A percentile compares a stretch with the other conserved stretches of the same genome.
These are phyloP conservation scores for Streptanthus diversifolius DNA, from an alignment of 345 rosid genomes.

Conservation along the genomic window DNA sequence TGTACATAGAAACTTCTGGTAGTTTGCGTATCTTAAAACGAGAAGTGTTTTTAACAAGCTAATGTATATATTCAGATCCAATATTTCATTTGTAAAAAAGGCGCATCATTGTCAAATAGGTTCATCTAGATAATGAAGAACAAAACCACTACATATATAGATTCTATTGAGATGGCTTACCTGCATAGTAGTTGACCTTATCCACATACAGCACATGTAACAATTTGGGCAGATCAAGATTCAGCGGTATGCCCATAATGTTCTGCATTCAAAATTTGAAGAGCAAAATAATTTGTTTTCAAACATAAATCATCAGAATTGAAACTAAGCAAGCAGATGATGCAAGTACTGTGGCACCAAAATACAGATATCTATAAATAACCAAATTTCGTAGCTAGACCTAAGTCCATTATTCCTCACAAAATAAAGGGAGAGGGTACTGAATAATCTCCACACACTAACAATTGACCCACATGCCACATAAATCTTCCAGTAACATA, in stretches of 20 bases:
- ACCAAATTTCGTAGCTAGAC: slow-evolving; percentile 1
- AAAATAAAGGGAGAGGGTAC: not conserved
- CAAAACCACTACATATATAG: not conserved
- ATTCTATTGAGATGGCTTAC: slow-evolving; percentile 36
- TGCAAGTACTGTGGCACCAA: slow-evolving; percentile 4
- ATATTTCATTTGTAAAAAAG: not conserved
- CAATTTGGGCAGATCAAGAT: slow-evolving; percentile 82
- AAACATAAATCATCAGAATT: not conserved
- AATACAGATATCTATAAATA: not conserved
- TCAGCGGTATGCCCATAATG: slow-evolving; percentile 60
- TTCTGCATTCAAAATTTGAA: slow-evolving; percentile 58
- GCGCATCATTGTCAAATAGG: not conserved
- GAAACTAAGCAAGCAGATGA: not conserved
- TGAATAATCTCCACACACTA: not conserved
- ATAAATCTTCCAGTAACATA: not conserved
- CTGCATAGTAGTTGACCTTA: slow-evolving; percentile 67
- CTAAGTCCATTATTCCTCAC: not conserved
- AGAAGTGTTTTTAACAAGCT: not conserved
- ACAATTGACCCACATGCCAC: not conserved
- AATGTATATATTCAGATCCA: not conserved
- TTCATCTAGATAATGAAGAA: slow-evolving; percentile 6
- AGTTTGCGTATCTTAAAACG: not conserved
- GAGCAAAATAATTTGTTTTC: not conserved
- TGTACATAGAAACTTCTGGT: not conserved
- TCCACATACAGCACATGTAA: slow-evolving; percentile 66